Base-by-base conservation (phyloP, 2,329 filamentous ascomycete genomes). In the Pseudopithomyces maydicus region DNA sequence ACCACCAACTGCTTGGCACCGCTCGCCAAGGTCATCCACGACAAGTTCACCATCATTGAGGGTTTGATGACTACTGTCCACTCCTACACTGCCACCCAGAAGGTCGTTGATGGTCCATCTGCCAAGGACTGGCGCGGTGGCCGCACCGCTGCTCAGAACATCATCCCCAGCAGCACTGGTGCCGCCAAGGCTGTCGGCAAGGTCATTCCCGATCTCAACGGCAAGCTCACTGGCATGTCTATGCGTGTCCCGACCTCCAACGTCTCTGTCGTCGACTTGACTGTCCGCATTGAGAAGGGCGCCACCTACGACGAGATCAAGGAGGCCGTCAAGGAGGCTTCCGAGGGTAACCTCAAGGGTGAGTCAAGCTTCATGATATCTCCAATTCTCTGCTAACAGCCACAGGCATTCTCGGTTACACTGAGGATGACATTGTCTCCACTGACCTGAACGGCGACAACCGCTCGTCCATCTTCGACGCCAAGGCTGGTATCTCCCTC, bases 1-100 rank as follows among this genome's bases (percentile, higher is more conserved):
- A 99, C 95, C 81, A 98, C 95, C 87, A 99, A 99, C 91, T 98
- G 95, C 89, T 84, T 99, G 82, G 95, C 95, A 81, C 95, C 95
- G 79, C 90, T 99, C 68, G 95, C 95, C 85, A 99, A 98, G 91
- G 92, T 98, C 77, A 88, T 99, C 84, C 85, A 99, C 88, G 94
- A 98, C 87, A 96, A 97, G 82, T 99, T 90, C 85, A 89, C 86
- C 81, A 95, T 99, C 79, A 82, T 97, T 77, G 95, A 99, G 88
- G 95, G 94, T 87, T 89, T 98, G 75, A 99, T 99, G 95, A 98
- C 95, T 83, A 99, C 95, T 71, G 88, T 98, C 81, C 95, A 99
- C 90, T 97, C 95, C 75, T 98, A 98, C 90, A 98, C 95, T 74
- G 95, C 95, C 76, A 98, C 95, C 80, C 95, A 98, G 87, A 97